Conservation (phyloP, 1,139 yeast genomes). For the Saccharomyces pastorianus region DNA sequence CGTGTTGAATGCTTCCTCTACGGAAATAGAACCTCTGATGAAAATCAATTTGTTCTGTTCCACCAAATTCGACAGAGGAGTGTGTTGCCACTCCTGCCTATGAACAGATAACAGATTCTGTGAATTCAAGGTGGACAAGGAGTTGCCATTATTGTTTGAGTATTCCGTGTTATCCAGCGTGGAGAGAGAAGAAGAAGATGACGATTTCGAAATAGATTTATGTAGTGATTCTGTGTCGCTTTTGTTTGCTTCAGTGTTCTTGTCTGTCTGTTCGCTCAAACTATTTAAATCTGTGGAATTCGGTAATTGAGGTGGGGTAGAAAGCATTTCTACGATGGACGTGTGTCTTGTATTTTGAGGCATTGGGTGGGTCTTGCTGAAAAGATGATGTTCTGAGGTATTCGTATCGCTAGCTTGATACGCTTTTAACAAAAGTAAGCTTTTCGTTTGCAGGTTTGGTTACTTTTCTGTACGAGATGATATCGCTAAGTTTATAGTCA, state of each 20-base stretch:
- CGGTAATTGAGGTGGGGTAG: slow-evolving; percentile 67
- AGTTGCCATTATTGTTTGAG: slow-evolving; percentile 12
- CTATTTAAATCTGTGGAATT: slow-evolving; percentile 6
- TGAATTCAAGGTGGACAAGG: background rate
- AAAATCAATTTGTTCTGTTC: slow-evolving; percentile 62
- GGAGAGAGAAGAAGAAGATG: slow-evolving; percentile 7
- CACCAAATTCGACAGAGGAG: slow-evolving; percentile 56
- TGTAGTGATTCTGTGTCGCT: background rate
- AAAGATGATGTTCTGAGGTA: slow-evolving; percentile 1
- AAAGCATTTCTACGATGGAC: slow-evolving; percentile 73
- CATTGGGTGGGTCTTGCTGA: slow-evolving; percentile 7
- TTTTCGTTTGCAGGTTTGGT: background rate
- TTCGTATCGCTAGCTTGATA: background rate
- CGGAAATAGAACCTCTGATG: slow-evolving; percentile 51
- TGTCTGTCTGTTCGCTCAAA: slow-evolving; percentile 1
- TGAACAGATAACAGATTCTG: background rate
- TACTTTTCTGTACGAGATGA: background rate
- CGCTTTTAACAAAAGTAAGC: background rate
- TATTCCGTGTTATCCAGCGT: slow-evolving; percentile 8
- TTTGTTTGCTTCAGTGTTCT: background rate
- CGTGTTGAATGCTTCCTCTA: slow-evolving; percentile 70
- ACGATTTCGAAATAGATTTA: background rate
- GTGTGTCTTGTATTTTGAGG: slow-evolving; percentile 40
- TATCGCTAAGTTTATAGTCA: background rate
- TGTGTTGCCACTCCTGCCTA: slow-evolving; percentile 49